These are phyloP conservation scores for Gloeopeniophorella convolvens DNA, from an alignment of 768 basidiomycete genomes.

Conservation along the genomic window DNA sequence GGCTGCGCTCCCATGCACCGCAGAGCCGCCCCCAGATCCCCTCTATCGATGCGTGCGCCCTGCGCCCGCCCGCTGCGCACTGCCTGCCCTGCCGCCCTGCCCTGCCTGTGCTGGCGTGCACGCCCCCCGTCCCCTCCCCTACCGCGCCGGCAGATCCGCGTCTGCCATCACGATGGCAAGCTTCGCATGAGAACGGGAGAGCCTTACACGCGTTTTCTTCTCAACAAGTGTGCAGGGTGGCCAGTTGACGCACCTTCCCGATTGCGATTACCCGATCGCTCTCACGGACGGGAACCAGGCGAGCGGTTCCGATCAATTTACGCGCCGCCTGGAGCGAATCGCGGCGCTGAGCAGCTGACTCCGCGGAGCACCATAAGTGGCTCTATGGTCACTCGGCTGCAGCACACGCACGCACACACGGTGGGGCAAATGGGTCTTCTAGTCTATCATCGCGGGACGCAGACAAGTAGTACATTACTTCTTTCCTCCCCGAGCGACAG, in stretches of 20 bases:
- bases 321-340: slow-evolving; percentile 1
- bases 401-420: too few relatives aligned
- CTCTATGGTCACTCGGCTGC: too few relatives aligned
- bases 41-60: not conserved
- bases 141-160: too few relatives aligned
- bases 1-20: too few relatives aligned
- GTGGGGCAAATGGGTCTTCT: not conserved
- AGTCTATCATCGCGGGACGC: slow-evolving; percentile 8
- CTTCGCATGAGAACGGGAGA: slow-evolving; percentile 2
- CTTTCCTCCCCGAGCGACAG: slow-evolving; percentile 7
- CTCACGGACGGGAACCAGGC: slow-evolving; percentile 10
- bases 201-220: not conserved
- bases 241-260: too few relatives aligned
- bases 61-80: not conserved
- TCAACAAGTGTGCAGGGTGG: slow-evolving; percentile 5
- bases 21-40: too few relatives aligned
- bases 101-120: too few relatives aligned
- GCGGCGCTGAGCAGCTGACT: slow-evolving; percentile 2
- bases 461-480: slow-evolving; percentile 15
- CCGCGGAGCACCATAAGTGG: too few relatives aligned
- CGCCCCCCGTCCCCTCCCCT: too few relatives aligned
- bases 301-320: slow-evolving; percentile 17
- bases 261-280: too few relatives aligned
- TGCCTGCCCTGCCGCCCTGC: not conserved
- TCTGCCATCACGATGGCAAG: too few relatives aligned